phyloP scores from a whole-genome alignment of 2,329 filamentous ascomycete species.

The Aphanoascus verrucosus region DNA sequence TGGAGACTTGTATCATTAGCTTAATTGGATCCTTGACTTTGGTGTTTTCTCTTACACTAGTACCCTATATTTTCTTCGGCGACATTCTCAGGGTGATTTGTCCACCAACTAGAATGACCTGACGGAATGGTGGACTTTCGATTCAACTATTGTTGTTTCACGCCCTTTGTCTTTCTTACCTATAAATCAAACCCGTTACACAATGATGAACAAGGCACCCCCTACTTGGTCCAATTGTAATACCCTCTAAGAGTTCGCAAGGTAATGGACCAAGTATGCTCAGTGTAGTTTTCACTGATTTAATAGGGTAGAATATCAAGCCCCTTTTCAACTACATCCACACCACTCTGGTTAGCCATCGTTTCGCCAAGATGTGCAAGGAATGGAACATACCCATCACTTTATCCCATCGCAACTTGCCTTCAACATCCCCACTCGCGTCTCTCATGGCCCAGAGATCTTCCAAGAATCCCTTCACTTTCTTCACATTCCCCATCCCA shows the following conservation, averaged over 20 bases:
- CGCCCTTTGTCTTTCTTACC: too few species aligned
- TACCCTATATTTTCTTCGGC: not conserved
- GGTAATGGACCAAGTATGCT: too few species aligned
- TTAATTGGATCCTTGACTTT: not conserved
- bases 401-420: conserved; percentile 17
- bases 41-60: not conserved
- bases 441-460: conserved; percentile 44
- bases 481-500: conserved; percentile 55
- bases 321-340: conserved; percentile 15
- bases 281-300: not conserved
- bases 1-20: conserved; percentile 21
- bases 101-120: not conserved
- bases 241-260: too few species aligned
- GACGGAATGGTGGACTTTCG: too few species aligned
- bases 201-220: too few species aligned
- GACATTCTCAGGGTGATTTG: not conserved
- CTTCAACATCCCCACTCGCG: conserved; percentile 14
- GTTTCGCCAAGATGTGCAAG: not conserved
- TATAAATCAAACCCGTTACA: too few species aligned
- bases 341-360: not conserved
- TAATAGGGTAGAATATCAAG: conserved; percentile 16
- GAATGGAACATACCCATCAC: conserved; percentile 15
- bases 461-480: conserved; percentile 50
- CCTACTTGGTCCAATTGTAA: too few species aligned
- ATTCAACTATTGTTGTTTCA: too few species aligned